Base-by-base conservation (phyloP, 306 rosid genomes). In the Dryas octopetala region DNA sequence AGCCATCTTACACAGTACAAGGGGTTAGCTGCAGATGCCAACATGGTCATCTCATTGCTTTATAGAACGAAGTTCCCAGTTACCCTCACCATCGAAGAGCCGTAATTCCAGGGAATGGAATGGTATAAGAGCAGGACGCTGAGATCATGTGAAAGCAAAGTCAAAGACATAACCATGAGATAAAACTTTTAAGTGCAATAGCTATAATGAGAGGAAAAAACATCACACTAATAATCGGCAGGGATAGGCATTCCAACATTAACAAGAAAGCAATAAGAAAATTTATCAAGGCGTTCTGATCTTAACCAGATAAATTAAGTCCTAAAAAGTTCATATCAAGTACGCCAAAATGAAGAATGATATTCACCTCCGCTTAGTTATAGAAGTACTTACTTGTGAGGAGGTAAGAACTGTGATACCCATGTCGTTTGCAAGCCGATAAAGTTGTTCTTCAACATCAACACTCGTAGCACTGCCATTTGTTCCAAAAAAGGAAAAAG, bases 51-150 rank as follows among this genome's bases (percentile, higher is more conserved):
- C 17, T 91, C 84, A 86, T 75, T 86, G 89, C 86, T 88, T 86
- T 83, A 95, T 95, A 54, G 66, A 73, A 53, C 97, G 92, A 73
- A 92, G 95, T 75, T 92, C 92, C 99, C 99, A 95, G 78, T 92
- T 95, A 55, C 99, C 99, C 88, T 95, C 99, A 1, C 99, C 99
- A 55, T 95, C 99, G 38, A 95, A 87, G 68, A 95, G 89, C 79
- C 97, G 97, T 62, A 95, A 76, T 73, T 95, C 99, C 85, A 71
- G 14, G 15, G 92, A 84, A 77, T 95, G 99, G 84, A 74, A 95
- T 40, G 97, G 99, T 81, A 95, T 92, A 77, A 95, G 75, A 76
- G 99, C 99, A 76, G 99, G 99, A 62, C 99, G 92, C 99, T 95
- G 89, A 47, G 59, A 67, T 66, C 60, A 83, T 47, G 52, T 54